Evolutionary conservation across 129 eudicot genomes (phyloP), one percentile per base, ranked within the genome.

Genomic region (Silybum marianum): DNA sequence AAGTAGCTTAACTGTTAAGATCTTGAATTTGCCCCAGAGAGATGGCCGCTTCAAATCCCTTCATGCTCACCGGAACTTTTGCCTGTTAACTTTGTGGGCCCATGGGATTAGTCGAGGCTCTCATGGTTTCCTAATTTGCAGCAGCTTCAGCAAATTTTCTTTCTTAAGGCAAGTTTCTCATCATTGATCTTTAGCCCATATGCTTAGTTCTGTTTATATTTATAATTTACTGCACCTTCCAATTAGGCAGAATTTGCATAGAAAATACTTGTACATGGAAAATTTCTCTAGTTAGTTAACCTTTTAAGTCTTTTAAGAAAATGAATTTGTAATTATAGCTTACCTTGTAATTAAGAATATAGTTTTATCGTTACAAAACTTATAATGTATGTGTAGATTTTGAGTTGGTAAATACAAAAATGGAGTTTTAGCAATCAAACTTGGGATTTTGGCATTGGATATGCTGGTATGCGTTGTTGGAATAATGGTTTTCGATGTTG

Each of bases 81-180:
- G n/a, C n/a, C n/a, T n/a, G n/a, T n/a, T n/a, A n/a, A n/a, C n/a
- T n/a, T n/a, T n/a, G n/a, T n/a, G n/a, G n/a, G n/a, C n/a, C n/a
- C n/a, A n/a, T n/a, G n/a, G n/a, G n/a, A n/a, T n/a, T n/a, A n/a
- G n/a, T n/a, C n/a, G n/a, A n/a, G n/a, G n/a, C n/a, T n/a, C n/a
- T n/a, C n/a, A 51, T 51, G 21, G 62, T 51, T 51, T 51, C 78
- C 7, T 83, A 83, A 25, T 60, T 22, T 65, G 24, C 28, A 39
- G 44, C 5, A 16, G 30, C n/a, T 16, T 78, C 24, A 6, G 30
- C 2, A 19, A 34, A 9, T 28, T 13, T 58, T 11, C 39, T 74
- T 48, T 34, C 44, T 71, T 3, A 18, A 72, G 54, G 24, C 54
- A 62, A 73, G 48, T 28, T 62, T 71, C 12, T 39, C 19, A 1